Conservation (phyloP, 768 basidiomycete genomes). For the Phallus indusiatus region DNA sequence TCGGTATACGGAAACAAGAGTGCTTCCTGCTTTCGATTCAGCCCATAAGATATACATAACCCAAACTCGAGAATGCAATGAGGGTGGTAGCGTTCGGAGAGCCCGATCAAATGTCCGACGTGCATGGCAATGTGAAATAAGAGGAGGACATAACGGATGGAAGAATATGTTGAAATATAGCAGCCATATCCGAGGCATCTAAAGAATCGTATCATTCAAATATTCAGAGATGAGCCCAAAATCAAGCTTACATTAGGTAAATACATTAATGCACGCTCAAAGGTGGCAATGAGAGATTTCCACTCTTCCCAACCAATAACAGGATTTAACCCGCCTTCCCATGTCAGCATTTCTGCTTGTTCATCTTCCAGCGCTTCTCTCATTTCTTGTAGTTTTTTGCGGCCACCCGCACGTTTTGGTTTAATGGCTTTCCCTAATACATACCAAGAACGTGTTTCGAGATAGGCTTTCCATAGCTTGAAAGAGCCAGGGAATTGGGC, state of each 20-base stretch:
- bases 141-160: constrained; percentile 81
- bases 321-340: constrained; percentile 80
- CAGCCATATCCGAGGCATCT: constrained; percentile 93
- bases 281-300: constrained; percentile 77
- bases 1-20: constrained; percentile 74
- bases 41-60: constrained; percentile 89
- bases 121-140: constrained; percentile 81
- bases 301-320: constrained; percentile 96
- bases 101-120: constrained; percentile 92
- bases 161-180: constrained; percentile 86
- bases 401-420: constrained; percentile 75
- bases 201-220: constrained; percentile 4
- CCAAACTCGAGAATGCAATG: constrained; percentile 89
- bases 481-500: constrained; percentile 80
- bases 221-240: not conserved
- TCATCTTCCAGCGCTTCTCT: constrained; percentile 85
- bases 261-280: constrained; percentile 93
- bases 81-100: constrained; percentile 85
- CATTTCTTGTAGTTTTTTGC: constrained; percentile 88
- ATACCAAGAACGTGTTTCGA: constrained; percentile 72
- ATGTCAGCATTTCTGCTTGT: constrained; percentile 66
- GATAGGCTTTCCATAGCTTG: constrained; percentile 94
- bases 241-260: constrained; percentile 62
- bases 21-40: constrained; percentile 69
- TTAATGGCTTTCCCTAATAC: constrained; percentile 68